Evolutionary conservation across 2,329 filamentous ascomycete genomes (phyloP), one percentile per base, ranked within the genome.

Genomic region (Metarhizium rileyi): DNA sequence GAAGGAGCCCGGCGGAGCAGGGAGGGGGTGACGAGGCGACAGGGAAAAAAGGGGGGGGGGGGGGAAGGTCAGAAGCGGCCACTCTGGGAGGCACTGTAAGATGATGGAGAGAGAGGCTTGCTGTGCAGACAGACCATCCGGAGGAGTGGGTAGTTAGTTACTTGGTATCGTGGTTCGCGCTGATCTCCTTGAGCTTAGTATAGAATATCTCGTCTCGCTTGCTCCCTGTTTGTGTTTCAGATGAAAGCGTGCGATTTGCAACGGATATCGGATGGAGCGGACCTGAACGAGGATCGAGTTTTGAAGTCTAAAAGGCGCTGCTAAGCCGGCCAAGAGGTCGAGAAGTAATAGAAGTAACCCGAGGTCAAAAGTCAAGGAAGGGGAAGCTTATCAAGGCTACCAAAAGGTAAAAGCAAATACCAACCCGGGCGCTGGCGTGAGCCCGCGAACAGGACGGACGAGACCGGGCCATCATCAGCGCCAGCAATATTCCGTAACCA

Each of bases 11-110:
- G 51, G 41, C 40, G 50, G 38, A 46, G 38, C 47, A 52, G 44
- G 44, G 30, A 42, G 43, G 35, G 48, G 14, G 52, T 48, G 44
- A 55, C 47, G 50, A 53, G 52, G 55, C 47, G 44, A 48, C 48
- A 44, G 25, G 30, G 53, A 49, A 48, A n/a, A n/a, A n/a, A n/a
- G n/a, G n/a, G n/a, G 53, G 49, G 47, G 54, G 52, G 51, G 52
- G 20, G 8, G 38, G 7, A 3, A 18, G 7, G 18, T 9, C 38
- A 12, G 9, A n/a, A n/a, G n/a, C n/a, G n/a, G n/a, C n/a, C n/a
- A n/a, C n/a, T n/a, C n/a, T n/a, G n/a, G n/a, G n/a, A n/a, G n/a
- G n/a, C n/a, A n/a, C n/a, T n/a, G n/a, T n/a, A n/a, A n/a, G n/a
- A n/a, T n/a, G n/a, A n/a, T n/a, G n/a, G n/a, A n/a, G n/a, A n/a